Evolutionary conservation across 2,329 filamentous ascomycete genomes (phyloP), one percentile per base, ranked within the genome.

Genomic region (Monilinia vaccinii-corymbosi): DNA sequence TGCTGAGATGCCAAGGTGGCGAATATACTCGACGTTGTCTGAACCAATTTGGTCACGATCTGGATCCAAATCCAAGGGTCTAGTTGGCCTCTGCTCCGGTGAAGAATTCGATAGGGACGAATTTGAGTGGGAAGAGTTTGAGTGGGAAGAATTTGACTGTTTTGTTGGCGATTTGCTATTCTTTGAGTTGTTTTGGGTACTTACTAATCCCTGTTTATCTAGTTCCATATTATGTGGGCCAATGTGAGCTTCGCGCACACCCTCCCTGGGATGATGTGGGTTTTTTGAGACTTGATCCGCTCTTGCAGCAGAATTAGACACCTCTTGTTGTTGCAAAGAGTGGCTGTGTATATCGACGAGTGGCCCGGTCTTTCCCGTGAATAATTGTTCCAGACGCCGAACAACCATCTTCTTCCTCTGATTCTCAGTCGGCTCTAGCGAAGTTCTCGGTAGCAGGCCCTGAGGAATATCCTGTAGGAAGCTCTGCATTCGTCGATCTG

Each of bases 21-120:
- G 83, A 65, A 91, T 88, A 69, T 91, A 92, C 9, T 88, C 80
- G 73, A 94, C 84, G 63, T 94, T 95, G 1, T 94, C 89, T 0
- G 80, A 77, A 0, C 89, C 88, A 7, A 87, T 76, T 69, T 93
- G 89, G 4, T 82, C 78, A n/a, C 90, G 84, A 69, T 90, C 82
- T 2, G 87, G 88, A 66, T 95, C 90, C 14, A 94, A 74, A 68
- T 95, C 90, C 44, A 85, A 77, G 16, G 88, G 88, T 32, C 88
- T 78, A 0, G 90, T 94, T 1, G 90, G 88, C 55, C 90, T 79
- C 72, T 95, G 90, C 59, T 91, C 86, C 0, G 82, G 80, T 0
- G 76, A 77, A 47, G 51, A 44, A 14, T 38, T 49, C 13, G 63
- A 51, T 9, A 61, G 58, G n/a, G 66, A 61, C n/a, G 52, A 60